Base-by-base conservation (phyloP, 257 asterid species). In the Mitragyna speciosa region DNA sequence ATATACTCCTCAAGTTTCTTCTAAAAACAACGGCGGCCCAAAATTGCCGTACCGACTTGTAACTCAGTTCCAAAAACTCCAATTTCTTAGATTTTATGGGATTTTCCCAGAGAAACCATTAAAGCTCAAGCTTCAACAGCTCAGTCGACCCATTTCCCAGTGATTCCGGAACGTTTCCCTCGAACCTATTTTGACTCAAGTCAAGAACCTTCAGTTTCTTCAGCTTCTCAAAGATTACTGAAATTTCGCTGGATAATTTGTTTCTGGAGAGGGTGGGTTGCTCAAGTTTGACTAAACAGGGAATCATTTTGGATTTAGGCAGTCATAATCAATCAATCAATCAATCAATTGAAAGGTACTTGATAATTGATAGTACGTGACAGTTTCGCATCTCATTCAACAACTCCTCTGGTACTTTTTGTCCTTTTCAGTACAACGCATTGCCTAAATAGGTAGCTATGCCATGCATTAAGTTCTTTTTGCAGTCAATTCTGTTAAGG, bases 21-120 rank as follows among this genome's bases (percentile, higher is more conserved):
- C 97, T 92, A 80, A 78, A n/a, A 88, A 87, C 82, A 87, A 28
- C 5, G 97, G 97, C 81, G 93, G 33, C 26, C 97, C 98, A 58
- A 39, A 87, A 9, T 83, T 80, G 7, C 89, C 86, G 6, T 92
- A 88, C 0, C 26, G 36, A 70, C n/a, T 93, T 93, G 80, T 86
- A 82, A 71, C 98, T 92, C 81, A 95, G 79, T 79, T 95, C 98
- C 52, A 93, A 39, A 52, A 93, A 90, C 88, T 92, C 93, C 56
- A 95, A 73, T 0, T 72, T 79, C 81, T 84, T 0, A 93, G 58
- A 61, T 2, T 73, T 65, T 82, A 89, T 7, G 99, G 98, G 36
- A 92, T 88, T 81, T 75, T 82, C 26, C 98, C 98, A 1, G 92
- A 85, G 36, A 95, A 90, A 12, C 63, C 70, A 69, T 95, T 93